A percentile compares a stretch with the other conserved stretches of the same genome.
phyloP scores from a whole-genome alignment of 768 basidiomycete genomes.

The Serendipita sp. region DNA sequence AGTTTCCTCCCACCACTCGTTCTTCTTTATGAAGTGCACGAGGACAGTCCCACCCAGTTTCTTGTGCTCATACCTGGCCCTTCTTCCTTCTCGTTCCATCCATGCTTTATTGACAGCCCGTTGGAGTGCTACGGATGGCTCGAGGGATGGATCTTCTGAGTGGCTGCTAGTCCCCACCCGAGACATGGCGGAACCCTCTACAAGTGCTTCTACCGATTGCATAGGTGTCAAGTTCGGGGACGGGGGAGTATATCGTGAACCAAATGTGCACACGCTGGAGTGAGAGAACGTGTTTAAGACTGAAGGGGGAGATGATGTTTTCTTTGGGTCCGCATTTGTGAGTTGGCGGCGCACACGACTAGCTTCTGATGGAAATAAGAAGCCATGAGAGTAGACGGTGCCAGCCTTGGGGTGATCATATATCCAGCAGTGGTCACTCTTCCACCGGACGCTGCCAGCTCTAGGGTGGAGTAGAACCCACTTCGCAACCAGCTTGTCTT shows the following conservation, averaged over 20 bases:
- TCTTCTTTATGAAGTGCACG: slow-evolving; percentile 95
- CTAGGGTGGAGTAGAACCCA: slow-evolving; percentile 85
- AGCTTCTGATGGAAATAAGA: slow-evolving; percentile 81
- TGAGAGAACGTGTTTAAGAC: slow-evolving; percentile 37
- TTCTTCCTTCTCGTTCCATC: slow-evolving; percentile 54
- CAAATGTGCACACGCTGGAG: slow-evolving; percentile 79
- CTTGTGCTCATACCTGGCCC: slow-evolving; percentile 42
- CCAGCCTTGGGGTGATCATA: slow-evolving; percentile 93
- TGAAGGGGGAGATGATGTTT: slow-evolving; percentile 4
- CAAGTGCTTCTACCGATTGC: slow-evolving; percentile 76
- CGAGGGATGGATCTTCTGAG: neutral
- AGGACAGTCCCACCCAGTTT: slow-evolving; percentile 84
- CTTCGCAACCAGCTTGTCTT: slow-evolving; percentile 76
- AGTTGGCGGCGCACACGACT: slow-evolving; percentile 35
- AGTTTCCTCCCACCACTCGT: slow-evolving; percentile 92
- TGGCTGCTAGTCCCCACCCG: slow-evolving; percentile 23
- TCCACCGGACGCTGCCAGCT: slow-evolving; percentile 68
- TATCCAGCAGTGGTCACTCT: slow-evolving; percentile 88
- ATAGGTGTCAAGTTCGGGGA: slow-evolving; percentile 41
- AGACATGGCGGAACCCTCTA: slow-evolving; percentile 84
- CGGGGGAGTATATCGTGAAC: slow-evolving; percentile 56
- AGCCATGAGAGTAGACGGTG: slow-evolving; percentile 90
- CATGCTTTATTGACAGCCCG: slow-evolving; percentile 27
- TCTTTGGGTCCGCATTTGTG: slow-evolving; percentile 5
- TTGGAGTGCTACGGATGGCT: neutral